A percentile compares a stretch with the other conserved stretches of the same genome.
These are phyloP conservation scores for Tanozyma kutaoensis DNA, from an alignment of 805 yeast species.

Conservation along the genomic window DNA sequence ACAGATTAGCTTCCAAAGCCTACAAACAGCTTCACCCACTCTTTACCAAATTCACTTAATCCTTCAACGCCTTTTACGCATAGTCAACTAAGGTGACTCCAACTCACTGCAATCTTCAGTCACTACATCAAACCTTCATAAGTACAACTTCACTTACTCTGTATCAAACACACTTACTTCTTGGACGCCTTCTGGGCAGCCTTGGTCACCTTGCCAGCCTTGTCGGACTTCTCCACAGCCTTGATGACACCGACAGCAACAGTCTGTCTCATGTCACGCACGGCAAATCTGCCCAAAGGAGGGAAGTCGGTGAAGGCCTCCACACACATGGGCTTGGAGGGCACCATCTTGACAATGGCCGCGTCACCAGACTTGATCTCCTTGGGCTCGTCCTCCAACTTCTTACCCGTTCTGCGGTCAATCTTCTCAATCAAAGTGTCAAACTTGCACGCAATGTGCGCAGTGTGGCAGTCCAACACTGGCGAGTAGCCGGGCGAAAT, in stretches of 20 bases:
- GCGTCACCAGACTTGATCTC: constrained; percentile 26
- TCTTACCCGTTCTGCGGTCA: constrained; percentile 56
- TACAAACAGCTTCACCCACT: too few relatives aligned
- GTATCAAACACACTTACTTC: constrained; percentile 6
- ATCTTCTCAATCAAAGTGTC: constrained; percentile 69
- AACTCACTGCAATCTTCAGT: too few relatives aligned
- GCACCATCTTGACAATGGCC: constrained; percentile 28
- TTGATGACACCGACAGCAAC: constrained; percentile 13
- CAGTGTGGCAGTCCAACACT: constrained; percentile 86
- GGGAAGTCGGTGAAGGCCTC: constrained; percentile 32
- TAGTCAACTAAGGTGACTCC: too few relatives aligned
- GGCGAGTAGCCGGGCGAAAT: constrained; percentile 85
- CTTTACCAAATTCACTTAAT: too few relatives aligned
- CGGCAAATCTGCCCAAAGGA: constrained; percentile 40
- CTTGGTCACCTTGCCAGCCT: constrained; percentile 8
- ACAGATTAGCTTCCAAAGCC: too few relatives aligned
- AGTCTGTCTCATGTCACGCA: constrained; percentile 99
- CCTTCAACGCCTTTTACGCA: too few relatives aligned
- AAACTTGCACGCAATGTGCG: constrained; percentile 86
- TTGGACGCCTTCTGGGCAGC: constrained; percentile 9
- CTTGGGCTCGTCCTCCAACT: constrained; percentile 18
- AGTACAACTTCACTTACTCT: too few relatives aligned
- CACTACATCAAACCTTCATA: too few relatives aligned
- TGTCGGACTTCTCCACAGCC: constrained; percentile 6
- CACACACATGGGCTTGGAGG: constrained; percentile 31